phyloP scores from a whole-genome alignment of 1,284 basidiomycete genomes.

The Coriolopsis trogii region DNA sequence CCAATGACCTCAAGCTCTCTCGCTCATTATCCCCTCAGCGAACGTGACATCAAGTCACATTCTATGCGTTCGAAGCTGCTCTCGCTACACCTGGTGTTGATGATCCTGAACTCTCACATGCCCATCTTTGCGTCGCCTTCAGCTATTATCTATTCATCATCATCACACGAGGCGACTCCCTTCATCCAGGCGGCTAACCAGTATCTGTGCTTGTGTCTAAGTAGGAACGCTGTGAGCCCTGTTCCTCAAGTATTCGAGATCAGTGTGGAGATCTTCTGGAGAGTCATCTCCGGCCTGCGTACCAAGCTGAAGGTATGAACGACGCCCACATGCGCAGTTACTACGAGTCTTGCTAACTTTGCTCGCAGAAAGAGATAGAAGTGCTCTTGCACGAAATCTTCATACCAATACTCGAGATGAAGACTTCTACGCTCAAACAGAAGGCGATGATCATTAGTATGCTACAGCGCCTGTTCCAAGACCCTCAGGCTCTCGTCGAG shows the following conservation, averaged over 20 bases:
- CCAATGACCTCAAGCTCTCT: not conserved
- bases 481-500: conserved; percentile 95
- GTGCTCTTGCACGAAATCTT: conserved; percentile 99
- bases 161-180: conserved; percentile 81
- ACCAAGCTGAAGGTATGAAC: conserved; percentile 87
- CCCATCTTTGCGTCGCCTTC: conserved; percentile 83
- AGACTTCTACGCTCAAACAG: conserved; percentile 92
- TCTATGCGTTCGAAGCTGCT: conserved; percentile 95
- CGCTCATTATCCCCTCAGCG: conserved; percentile 49
- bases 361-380: conserved; percentile 93
- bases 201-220: conserved; percentile 92
- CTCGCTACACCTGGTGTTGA: conserved; percentile 90
- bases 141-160: conserved; percentile 87
- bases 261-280: conserved; percentile 99
- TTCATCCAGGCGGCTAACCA: conserved; percentile 94
- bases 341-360: conserved; percentile 6
- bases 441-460: conserved; percentile 90
- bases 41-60: conserved; percentile 91
- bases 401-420: conserved; percentile 98
- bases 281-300: conserved; percentile 90
- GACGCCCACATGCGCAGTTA: not conserved
- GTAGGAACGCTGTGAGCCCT: conserved; percentile 94
- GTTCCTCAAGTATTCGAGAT: conserved; percentile 98
- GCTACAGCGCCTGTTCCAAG: conserved; percentile 86
- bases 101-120: conserved; percentile 92